Base-by-base conservation (phyloP, 2,329 filamentous ascomycete genomes). In the Verticillium zaregamsianum region DNA sequence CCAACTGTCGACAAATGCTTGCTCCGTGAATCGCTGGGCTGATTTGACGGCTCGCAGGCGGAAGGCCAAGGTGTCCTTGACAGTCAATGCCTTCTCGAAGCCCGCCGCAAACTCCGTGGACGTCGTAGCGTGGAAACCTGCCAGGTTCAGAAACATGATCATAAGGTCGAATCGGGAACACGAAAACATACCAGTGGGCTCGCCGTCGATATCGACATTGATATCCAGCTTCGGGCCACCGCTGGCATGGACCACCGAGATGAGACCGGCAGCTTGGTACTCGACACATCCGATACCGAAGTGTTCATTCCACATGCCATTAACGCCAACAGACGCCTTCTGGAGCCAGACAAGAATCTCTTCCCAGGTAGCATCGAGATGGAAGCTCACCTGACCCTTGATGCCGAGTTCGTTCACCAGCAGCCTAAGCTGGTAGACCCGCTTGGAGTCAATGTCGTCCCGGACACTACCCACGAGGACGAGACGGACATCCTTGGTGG, bases 261-360 rank as follows among this genome's bases (percentile, higher is more conserved):
- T 93, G 62, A 99, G 80, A 1, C 95, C 95, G 0, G 95, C 95
- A 4, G 95, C 95, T 73, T 98, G 93, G 72, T 98, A 99, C 79
- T 99, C 95, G 49, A 99, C 95, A 17, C 98, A 93, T 1, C 95
- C 95, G 63, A 99, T 99, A 25, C 95, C 95, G 73, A 99, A 99
- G 75, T 99, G 95, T 78, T 99, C 95, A 73, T 97, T 98, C 94
- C 95, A 99, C 95, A 99, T 99, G 70, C 91, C 92, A 69, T 99
- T 99, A 33, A 96, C 93, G 58, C 95, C 95, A 2, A 99, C 86
- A 20, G 87, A 94, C 4, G 90, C 88, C 65, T 81, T 87, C 59
- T 86, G 80, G 64, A 98, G 80, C 86, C 91, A 93, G 35, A 90
- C 84, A 11, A 97, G 81, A 59, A 99, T 91, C 67, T 92, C 86